These are phyloP conservation scores for Odonthalia washingtoniensis DNA, from an alignment of 31 red algal species.

Conservation along the genomic window DNA sequence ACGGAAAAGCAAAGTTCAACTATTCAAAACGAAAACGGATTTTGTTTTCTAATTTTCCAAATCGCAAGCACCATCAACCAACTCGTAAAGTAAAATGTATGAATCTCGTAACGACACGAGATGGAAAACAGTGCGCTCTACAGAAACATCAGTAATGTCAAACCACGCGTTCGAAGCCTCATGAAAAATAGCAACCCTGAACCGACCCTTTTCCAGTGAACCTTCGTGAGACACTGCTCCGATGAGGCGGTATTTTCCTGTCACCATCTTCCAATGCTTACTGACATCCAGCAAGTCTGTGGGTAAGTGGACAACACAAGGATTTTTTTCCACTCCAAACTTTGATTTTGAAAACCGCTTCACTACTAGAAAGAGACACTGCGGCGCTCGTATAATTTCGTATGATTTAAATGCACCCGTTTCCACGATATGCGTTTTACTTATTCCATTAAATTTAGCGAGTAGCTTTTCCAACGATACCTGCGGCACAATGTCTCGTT, in stretches of 20 bases:
- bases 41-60: too few species aligned
- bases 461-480: conserved; percentile 63
- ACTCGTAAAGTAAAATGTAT: conserved; percentile 72
- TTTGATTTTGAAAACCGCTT: conserved; percentile 69
- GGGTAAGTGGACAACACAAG: conserved; percentile 78
- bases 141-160: conserved; percentile 54
- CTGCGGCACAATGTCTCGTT: conserved; percentile 78
- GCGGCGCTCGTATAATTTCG: conserved; percentile 39
- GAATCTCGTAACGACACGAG: conserved; percentile 68
- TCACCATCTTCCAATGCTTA: conserved; percentile 4
- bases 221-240: conserved; percentile 69
- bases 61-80: background rate
- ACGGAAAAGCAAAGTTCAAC: too few species aligned
- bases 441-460: conserved; percentile 71
- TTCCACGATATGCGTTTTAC: conserved; percentile 54
- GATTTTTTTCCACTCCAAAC: conserved; percentile 77
- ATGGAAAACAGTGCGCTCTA: conserved; percentile 56
- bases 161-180: conserved; percentile 69
- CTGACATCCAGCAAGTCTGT: conserved; percentile 32
- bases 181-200: conserved; percentile 56
- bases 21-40: too few species aligned
- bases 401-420: conserved; percentile 53
- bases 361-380: conserved; percentile 64
- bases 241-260: conserved; percentile 45
- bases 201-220: conserved; percentile 43